phyloP scores from a whole-genome alignment of 768 basidiomycete genomes.

The Suillus clintonianus region DNA sequence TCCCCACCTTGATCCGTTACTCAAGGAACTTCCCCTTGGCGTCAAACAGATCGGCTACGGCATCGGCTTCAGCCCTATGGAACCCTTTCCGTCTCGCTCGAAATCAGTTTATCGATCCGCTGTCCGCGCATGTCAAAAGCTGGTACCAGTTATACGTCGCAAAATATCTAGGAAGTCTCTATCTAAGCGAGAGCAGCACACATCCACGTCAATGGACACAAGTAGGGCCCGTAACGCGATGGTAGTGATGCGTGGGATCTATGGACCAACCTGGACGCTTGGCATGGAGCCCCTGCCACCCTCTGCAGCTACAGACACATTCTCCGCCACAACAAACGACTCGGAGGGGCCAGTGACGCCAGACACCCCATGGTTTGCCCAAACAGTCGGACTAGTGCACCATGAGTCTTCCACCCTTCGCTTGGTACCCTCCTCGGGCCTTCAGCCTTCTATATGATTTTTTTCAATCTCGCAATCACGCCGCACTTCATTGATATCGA shows the following conservation, averaged over 20 bases:
- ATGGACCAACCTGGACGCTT: conserved; percentile 5
- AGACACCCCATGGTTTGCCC: not conserved
- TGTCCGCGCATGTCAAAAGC: conserved; percentile 2
- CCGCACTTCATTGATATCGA: not conserved
- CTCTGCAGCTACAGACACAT: not conserved
- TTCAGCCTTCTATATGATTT: conserved; percentile 1
- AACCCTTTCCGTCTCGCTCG: not conserved
- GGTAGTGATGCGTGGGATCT: conserved; percentile 2
- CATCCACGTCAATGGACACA: not conserved
- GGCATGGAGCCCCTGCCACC: not conserved
- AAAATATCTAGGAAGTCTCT: conserved; percentile 4
- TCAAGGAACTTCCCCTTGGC: conserved; percentile 38
- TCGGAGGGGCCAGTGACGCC: conserved; percentile 7
- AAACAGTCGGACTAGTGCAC: not conserved
- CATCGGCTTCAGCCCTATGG: conserved; percentile 44
- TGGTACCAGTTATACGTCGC: conserved; percentile 4
- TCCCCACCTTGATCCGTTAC: conserved; percentile 17
- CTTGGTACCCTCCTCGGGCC: conserved; percentile 1
- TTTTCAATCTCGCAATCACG: not conserved
- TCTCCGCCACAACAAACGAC: conserved; percentile 1
- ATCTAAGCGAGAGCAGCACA: not conserved
- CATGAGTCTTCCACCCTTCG: conserved; percentile 1
- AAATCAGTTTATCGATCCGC: conserved; percentile 4
- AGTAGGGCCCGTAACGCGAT: not conserved
- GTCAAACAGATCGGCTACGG: conserved; percentile 36